phyloP scores from a whole-genome alignment of 1,139 yeast genomes.

The Yamadazyma kanchanaburiensis region DNA sequence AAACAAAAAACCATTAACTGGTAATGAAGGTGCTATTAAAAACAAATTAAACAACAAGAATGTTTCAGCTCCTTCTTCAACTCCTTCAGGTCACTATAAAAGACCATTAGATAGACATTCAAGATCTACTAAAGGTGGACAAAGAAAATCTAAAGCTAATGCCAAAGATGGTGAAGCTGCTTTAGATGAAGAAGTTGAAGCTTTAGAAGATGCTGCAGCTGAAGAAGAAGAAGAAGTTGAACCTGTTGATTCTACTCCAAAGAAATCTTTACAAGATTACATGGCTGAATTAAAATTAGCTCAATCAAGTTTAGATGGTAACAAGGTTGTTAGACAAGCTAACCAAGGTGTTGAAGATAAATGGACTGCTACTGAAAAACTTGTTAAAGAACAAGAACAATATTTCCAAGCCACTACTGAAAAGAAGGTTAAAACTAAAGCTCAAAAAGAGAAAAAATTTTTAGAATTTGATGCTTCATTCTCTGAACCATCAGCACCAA shows the following conservation, averaged over 20 bases:
- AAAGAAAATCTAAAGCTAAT: conserved; percentile 76
- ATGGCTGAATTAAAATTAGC: conserved; percentile 57
- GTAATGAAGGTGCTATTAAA: conserved; percentile 89
- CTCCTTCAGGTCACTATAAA: conserved; percentile 56
- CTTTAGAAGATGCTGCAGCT: conserved; percentile 56
- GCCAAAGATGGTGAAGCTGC: conserved; percentile 60
- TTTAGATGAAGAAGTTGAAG: conserved; percentile 61
- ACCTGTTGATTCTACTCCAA: conserved; percentile 39
- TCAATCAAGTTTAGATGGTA: conserved; percentile 43
- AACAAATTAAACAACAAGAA: conserved; percentile 73
- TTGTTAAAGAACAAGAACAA: conserved; percentile 56
- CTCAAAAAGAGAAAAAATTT: conserved; percentile 65
- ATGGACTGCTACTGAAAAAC: conserved; percentile 62
- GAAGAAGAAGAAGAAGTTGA: conserved; percentile 39
- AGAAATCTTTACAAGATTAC: conserved; percentile 71
- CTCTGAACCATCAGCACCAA: conserved; percentile 42
- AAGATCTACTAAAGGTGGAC: conserved; percentile 78
- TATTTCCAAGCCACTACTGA: conserved; percentile 53
- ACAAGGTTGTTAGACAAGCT: conserved; percentile 48
- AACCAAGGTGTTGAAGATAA: conserved; percentile 59
- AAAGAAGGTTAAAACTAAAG: conserved; percentile 62
- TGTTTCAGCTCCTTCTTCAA: conserved; percentile 55
- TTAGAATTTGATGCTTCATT: conserved; percentile 66
- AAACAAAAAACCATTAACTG: conserved; percentile 68
- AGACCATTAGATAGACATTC: conserved; percentile 79